Evolutionary conservation across 148 eudicot species (phyloP), one percentile per base, ranked within the genome.

Genomic region (Chenopodium formosanum): DNA sequence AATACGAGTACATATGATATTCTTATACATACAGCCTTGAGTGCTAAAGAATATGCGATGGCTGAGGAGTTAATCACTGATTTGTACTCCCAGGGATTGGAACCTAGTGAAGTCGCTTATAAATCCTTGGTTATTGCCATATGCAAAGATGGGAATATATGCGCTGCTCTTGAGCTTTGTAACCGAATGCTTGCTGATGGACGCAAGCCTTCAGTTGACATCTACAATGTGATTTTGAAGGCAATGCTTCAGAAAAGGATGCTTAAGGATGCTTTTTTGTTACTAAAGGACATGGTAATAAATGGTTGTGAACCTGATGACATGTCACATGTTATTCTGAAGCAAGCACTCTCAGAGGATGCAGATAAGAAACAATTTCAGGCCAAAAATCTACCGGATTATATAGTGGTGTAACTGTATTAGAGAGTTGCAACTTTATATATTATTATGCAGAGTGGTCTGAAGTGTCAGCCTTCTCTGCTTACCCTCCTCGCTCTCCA

Each of bases 231-330:
- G 46, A 78, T 90, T 44, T 80, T 90, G 85, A 77, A 83, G 25
- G 91, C 87, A 60, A 86, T 90, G 89, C 58, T 85, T 65, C 78
- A 70, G 76, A 83, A 85, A 75, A 86, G 84, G 50, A 84, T 86
- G 81, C 80, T 88, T 69, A 46, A 78, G 74, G 85, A 86, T 46
- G 80, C 78, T 48, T 22, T 84, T 16, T 70, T 50, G 58, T 77
- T 91, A 77, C 31, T 86, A 74, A 83, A 86, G 65, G 77, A 82
- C 73, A 91, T 91, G 94, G 75, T 25, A 44, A 72, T 48, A 50
- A 83, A 86, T 70, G 86, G 85, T 9, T 88, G 91, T 87, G 88
- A 87, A 77, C 90, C 86, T 44, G 83, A 90, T 81, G 80, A 44
- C 44, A 67, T 12, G 66, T 83, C 94, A 48, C 76, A 62, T 76